phyloP scores from a whole-genome alignment of 1,284 basidiomycete genomes.

The Naganishia albida region DNA sequence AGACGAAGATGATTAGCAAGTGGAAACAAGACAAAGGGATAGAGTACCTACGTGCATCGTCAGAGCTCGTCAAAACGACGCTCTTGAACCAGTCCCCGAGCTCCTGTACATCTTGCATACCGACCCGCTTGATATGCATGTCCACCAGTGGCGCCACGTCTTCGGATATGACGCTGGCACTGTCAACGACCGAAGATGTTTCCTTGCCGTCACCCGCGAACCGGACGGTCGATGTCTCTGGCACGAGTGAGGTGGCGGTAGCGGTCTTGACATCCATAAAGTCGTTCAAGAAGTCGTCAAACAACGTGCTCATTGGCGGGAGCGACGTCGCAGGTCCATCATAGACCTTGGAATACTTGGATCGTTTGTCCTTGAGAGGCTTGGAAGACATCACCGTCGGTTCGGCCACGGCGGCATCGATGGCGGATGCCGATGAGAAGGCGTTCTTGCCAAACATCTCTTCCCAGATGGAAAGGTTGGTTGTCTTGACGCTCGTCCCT shows the following conservation, averaged over 20 bases:
- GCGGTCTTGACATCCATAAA: slow-evolving; percentile 57
- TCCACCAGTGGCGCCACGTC: slow-evolving; percentile 11
- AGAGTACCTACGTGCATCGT: not conserved
- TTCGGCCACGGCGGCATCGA: not conserved
- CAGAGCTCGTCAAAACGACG: slow-evolving; percentile 18
- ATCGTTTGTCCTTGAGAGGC: slow-evolving; percentile 24
- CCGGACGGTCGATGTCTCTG: not conserved
- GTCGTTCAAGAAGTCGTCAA: slow-evolving; percentile 69
- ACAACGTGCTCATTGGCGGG: slow-evolving; percentile 73
- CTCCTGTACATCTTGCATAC: slow-evolving; percentile 24
- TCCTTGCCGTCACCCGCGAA: slow-evolving; percentile 18
- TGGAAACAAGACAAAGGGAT: not conserved
- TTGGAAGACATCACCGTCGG: not conserved
- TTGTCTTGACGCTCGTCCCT: slow-evolving; percentile 17
- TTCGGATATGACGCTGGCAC: slow-evolving; percentile 21
- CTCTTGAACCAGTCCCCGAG: slow-evolving; percentile 24
- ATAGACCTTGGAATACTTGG: slow-evolving; percentile 58
- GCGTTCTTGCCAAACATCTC: slow-evolving; percentile 55
- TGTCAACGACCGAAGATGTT: not conserved
- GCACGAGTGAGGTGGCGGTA: not conserved
- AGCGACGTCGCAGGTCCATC: slow-evolving; percentile 75
- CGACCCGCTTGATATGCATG: slow-evolving; percentile 24
- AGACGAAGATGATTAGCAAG: not conserved
- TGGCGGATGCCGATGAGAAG: slow-evolving; percentile 41
- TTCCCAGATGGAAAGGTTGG: slow-evolving; percentile 51